Percentiles rank a stretch among this genome's conserved stretches.
Evolutionary conservation across 495 filamentous ascomycete species (phyloP).

Genomic region (Neurospora sublineolata): DNA sequence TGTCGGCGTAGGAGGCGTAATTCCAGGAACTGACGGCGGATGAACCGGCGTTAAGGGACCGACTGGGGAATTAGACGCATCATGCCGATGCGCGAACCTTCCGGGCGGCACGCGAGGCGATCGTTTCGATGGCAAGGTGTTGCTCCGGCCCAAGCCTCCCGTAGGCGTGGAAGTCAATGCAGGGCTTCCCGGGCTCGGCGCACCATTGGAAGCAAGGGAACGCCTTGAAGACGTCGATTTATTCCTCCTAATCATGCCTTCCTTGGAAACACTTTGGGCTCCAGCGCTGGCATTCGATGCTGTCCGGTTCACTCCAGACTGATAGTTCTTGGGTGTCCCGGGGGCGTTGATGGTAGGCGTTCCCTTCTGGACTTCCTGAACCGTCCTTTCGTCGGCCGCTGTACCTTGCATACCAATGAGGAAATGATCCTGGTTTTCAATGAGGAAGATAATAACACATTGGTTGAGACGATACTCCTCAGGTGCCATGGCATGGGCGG

Average conservation of each 20-base stretch:
- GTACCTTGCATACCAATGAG: constrained; percentile 91
- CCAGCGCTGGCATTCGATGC: constrained; percentile 78
- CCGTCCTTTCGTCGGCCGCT: constrained; percentile 74
- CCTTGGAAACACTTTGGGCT: constrained; percentile 73
- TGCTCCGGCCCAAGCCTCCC: constrained; percentile 74
- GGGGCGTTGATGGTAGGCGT: constrained; percentile 46
- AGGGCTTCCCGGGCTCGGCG: constrained; percentile 62
- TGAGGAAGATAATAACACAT: constrained; percentile 93
- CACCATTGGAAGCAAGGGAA: constrained; percentile 57
- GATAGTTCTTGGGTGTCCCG: constrained; percentile 36
- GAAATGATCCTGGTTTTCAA: constrained; percentile 90
- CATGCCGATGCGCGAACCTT: constrained; percentile 30
- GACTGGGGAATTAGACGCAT: constrained; percentile 20
- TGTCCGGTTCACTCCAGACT: constrained; percentile 52
- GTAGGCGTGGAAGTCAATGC: constrained; percentile 38
- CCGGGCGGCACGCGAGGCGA: constrained; percentile 56
- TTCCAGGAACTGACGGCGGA: not conserved
- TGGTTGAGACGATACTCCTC: constrained; percentile 90
- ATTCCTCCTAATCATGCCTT: constrained; percentile 68
- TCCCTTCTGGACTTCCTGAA: constrained; percentile 68
- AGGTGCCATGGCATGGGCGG: constrained; percentile 87
- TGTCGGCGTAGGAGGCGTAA: not conserved
- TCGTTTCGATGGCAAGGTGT: constrained; percentile 89
- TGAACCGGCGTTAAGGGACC: constrained; percentile 21
- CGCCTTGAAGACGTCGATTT: constrained; percentile 61